Percentiles rank a stretch among this genome's conserved stretches.
Conservation (phyloP, 2,329 filamentous ascomycete genomes). For the Colletotrichum cuscutae region DNA sequence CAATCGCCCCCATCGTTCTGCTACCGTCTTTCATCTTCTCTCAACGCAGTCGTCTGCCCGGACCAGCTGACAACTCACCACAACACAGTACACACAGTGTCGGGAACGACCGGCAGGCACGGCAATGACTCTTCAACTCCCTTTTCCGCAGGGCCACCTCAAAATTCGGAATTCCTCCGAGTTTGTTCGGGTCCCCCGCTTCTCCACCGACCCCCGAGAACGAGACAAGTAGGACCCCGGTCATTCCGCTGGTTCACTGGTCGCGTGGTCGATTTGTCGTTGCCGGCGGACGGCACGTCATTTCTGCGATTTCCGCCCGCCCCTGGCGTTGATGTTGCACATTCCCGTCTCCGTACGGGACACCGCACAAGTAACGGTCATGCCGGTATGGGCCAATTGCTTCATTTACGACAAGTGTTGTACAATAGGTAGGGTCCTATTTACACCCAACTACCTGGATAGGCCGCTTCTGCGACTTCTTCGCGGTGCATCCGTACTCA, state of each 20-base stretch:
- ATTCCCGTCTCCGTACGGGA: not conserved
- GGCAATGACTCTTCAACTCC: not conserved
- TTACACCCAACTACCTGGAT: not conserved
- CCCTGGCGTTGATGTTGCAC: not conserved
- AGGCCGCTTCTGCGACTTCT: not conserved
- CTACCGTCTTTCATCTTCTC: not conserved
- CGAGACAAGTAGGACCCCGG: slow-evolving; percentile 22
- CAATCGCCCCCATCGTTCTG: slow-evolving; percentile 8
- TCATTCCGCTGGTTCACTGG: not conserved
- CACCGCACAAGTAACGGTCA: not conserved
- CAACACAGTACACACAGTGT: not conserved
- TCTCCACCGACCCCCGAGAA: slow-evolving; percentile 11
- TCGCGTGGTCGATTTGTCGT: slow-evolving; percentile 11
- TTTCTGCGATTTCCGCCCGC: slow-evolving; percentile 13
- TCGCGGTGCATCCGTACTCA: not conserved
- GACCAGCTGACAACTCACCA: not conserved
- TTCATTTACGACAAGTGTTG: not conserved
- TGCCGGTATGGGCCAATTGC: not conserved
- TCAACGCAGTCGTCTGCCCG: not conserved
- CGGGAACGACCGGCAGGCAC: not conserved
- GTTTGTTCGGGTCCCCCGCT: slow-evolving; percentile 3
- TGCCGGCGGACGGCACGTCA: slow-evolving; percentile 1
- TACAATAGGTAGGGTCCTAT: not conserved
- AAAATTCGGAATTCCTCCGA: slow-evolving; percentile 23
- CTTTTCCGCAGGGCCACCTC: not conserved